These are phyloP conservation scores for Nicotiana sylvestris DNA, from an alignment of 257 asterid genomes.

Conservation along the genomic window DNA sequence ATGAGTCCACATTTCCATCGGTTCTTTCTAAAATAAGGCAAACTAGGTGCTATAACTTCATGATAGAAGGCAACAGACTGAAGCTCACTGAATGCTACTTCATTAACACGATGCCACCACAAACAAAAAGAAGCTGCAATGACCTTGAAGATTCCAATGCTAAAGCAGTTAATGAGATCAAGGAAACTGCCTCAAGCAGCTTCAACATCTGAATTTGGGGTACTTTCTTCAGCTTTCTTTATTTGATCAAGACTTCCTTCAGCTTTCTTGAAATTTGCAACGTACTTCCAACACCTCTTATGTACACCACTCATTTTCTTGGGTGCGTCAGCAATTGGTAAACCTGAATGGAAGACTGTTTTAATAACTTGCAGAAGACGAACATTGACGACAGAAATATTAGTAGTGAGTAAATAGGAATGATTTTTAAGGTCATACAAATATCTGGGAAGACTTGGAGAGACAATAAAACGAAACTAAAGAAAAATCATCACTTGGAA, in stretches of 20 bases:
- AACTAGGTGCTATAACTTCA: neutral
- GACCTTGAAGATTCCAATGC: neutral
- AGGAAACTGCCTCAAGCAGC: constrained; percentile 33
- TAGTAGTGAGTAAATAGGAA: neutral
- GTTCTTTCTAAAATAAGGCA: neutral
- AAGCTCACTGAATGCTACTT: constrained; percentile 1
- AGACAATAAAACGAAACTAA: neutral
- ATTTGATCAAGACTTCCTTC: constrained; percentile 24
- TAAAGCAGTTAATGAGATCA: neutral
- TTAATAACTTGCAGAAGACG: constrained; percentile 38
- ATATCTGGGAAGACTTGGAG: too few species aligned
- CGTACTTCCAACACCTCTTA: constrained; percentile 90
- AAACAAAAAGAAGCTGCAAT: neutral
- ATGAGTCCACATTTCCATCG: neutral
- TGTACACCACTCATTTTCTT: constrained; percentile 97
- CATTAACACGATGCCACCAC: neutral
- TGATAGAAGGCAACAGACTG: neutral
- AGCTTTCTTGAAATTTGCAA: constrained; percentile 35
- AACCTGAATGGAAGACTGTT: neutral
- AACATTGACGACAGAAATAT: neutral
- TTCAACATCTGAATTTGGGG: constrained; percentile 37
- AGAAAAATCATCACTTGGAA: neutral
- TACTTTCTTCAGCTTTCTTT: constrained; percentile 30
- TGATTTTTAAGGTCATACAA: neutral
- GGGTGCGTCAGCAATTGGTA: constrained; percentile 66